Evolutionary conservation across 2,329 filamentous ascomycete genomes (phyloP).

Genomic region (Epichloe sylvatica): DNA sequence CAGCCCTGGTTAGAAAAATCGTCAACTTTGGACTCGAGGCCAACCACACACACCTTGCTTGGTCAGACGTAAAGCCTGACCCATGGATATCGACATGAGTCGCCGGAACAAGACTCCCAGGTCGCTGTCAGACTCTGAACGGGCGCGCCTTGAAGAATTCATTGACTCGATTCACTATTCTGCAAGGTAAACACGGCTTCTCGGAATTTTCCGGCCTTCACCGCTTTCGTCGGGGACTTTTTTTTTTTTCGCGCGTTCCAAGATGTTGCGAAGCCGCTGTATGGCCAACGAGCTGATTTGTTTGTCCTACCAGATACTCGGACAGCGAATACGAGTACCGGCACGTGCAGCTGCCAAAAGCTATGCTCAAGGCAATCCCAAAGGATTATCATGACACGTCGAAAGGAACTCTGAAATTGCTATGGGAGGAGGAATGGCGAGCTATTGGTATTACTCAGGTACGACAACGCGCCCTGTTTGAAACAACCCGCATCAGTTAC

Average conservation of each 20-base stretch:
- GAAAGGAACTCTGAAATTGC: constrained; percentile 84
- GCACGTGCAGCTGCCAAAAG: constrained; percentile 92
- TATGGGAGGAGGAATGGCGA: constrained; percentile 99
- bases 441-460: constrained; percentile 95
- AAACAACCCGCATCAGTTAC: not conserved
- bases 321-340: constrained; percentile 92
- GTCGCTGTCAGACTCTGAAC: constrained; percentile 66
- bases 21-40: not conserved
- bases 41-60: constrained; percentile 4
- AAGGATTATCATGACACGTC: constrained; percentile 82
- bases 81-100: constrained; percentile 55
- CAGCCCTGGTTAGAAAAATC: not conserved
- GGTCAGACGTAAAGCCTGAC: constrained; percentile 1
- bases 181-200: constrained; percentile 44
- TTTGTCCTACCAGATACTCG: constrained; percentile 52
- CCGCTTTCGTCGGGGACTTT: not conserved
- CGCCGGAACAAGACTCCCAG: constrained; percentile 81
- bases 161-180: constrained; percentile 94
- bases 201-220: not conserved
- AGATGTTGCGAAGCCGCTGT: not conserved
- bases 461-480: constrained; percentile 13
- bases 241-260: not conserved
- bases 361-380: constrained; percentile 94
- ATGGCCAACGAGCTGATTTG: constrained; percentile 3
- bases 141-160: constrained; percentile 75